A percentile compares a stretch with the other conserved stretches of the same genome.
phyloP scores from a whole-genome alignment of 805 yeast genomes.

The Saturnispora kantuleensis region DNA sequence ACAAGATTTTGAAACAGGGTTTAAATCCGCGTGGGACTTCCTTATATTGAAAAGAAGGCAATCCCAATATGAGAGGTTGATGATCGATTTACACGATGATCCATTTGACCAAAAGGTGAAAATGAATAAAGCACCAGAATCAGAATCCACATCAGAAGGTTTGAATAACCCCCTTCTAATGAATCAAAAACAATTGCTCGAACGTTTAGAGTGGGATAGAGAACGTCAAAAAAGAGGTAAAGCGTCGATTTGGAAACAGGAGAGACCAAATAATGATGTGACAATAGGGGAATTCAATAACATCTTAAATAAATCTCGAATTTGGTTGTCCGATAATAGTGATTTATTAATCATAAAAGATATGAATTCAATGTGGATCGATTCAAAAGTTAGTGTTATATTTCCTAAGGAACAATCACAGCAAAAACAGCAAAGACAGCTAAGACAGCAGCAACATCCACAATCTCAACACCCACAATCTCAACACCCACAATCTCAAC shows the following conservation, averaged over 20 bases:
- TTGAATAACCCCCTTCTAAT: slow-evolving; percentile 9
- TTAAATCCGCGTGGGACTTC: slow-evolving; percentile 35
- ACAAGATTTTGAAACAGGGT: slow-evolving; percentile 11
- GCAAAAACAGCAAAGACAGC: neutral
- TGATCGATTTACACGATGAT: slow-evolving; percentile 28
- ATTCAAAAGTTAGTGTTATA: slow-evolving; percentile 5
- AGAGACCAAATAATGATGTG: slow-evolving; percentile 27
- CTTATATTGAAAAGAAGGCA: slow-evolving; percentile 37
- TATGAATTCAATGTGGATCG: slow-evolving; percentile 6
- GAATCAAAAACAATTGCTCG: slow-evolving; percentile 43
- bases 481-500: neutral
- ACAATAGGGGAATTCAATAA: slow-evolving; percentile 26
- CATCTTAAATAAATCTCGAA: slow-evolving; percentile 16
- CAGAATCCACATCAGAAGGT: neutral
- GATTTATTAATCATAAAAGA: slow-evolving; percentile 5
- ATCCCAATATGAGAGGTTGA: slow-evolving; percentile 40
- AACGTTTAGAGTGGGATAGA: slow-evolving; percentile 86
- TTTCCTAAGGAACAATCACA: neutral
- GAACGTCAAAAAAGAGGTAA: slow-evolving; percentile 82
- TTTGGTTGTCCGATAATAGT: slow-evolving; percentile 4
- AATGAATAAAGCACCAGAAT: neutral
- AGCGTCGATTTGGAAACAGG: slow-evolving; percentile 69
- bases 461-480: neutral
- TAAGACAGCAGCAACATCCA: neutral
- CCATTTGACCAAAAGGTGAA: slow-evolving; percentile 8